Percentiles rank a stretch among this genome's conserved stretches.
These are phyloP conservation scores for Penicillium sumatraense DNA, from an alignment of 2,329 filamentous ascomycete genomes.

Conservation along the genomic window DNA sequence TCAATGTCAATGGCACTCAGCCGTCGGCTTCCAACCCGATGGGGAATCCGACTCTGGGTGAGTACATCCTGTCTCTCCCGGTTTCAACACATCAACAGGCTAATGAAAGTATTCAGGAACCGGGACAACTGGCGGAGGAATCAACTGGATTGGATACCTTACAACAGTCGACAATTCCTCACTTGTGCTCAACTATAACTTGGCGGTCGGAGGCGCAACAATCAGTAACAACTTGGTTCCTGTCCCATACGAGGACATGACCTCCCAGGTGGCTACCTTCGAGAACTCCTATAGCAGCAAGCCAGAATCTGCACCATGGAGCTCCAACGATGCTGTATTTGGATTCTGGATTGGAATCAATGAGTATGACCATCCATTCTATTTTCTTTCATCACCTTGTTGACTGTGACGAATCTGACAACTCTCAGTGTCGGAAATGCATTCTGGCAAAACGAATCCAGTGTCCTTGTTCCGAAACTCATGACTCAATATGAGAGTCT, in stretches of 20 bases:
- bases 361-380: constrained; percentile 25
- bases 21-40: constrained; percentile 61
- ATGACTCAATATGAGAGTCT: constrained; percentile 52
- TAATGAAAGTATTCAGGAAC: constrained; percentile 43
- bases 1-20: constrained; percentile 57
- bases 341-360: constrained; percentile 42
- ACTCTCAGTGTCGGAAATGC: constrained; percentile 29
- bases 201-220: constrained; percentile 60
- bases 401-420: constrained; percentile 3
- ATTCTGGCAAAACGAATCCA: constrained; percentile 32
- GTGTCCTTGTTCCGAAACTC: constrained; percentile 40
- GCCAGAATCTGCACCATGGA: constrained; percentile 32
- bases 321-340: constrained; percentile 31
- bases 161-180: constrained; percentile 55
- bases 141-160: constrained; percentile 59
- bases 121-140: constrained; percentile 55
- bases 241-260: constrained; percentile 58
- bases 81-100: background rate
- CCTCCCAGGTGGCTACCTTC: constrained; percentile 51
- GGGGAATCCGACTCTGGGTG: constrained; percentile 59
- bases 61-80: background rate
- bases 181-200: constrained; percentile 56
- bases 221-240: constrained; percentile 57
- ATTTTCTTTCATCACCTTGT: too few species aligned
- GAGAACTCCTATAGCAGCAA: constrained; percentile 45